A percentile compares a stretch with the other conserved stretches of the same genome.
phyloP scores from a whole-genome alignment of 148 eudicot genomes.

The Rhododendron mucronatum region DNA sequence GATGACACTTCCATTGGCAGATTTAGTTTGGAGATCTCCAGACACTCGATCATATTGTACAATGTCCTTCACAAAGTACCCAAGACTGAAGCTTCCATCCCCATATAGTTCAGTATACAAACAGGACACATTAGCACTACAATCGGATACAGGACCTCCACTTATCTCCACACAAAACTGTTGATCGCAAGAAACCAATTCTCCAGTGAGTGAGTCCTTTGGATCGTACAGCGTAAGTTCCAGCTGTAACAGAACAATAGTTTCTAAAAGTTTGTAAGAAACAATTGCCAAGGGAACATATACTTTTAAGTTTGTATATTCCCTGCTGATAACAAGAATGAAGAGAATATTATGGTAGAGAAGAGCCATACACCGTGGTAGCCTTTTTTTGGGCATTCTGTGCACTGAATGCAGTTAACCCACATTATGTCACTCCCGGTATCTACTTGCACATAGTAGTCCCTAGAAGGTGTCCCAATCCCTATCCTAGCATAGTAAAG shows the following conservation, averaged over 20 bases:
- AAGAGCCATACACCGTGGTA: constrained; percentile 66
- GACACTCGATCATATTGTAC: constrained; percentile 92
- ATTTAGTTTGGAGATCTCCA: constrained; percentile 81
- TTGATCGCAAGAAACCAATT: constrained; percentile 47
- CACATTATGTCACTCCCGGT: constrained; percentile 93
- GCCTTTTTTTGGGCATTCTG: constrained; percentile 79
- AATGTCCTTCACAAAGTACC: constrained; percentile 77
- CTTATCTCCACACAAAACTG: constrained; percentile 61
- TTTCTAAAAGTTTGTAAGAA: constrained; percentile 8
- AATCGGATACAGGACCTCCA: constrained; percentile 51
- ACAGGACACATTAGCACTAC: constrained; percentile 61
- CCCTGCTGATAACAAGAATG: not conserved
- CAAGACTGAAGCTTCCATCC: constrained; percentile 83
- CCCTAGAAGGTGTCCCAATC: constrained; percentile 81
- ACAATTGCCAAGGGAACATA: not conserved
- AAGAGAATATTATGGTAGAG: not conserved
- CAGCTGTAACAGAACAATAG: constrained; percentile 46
- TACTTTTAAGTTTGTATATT: not conserved
- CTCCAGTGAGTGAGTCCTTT: constrained; percentile 58
- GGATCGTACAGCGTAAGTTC: constrained; percentile 74
- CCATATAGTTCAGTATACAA: constrained; percentile 68
- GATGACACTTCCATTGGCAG: constrained; percentile 79
- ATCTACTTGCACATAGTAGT: constrained; percentile 93
- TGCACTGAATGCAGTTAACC: constrained; percentile 90
- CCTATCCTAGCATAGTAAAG: constrained; percentile 88